Base-by-base conservation (phyloP, 805 yeast genomes). In the Hanseniaspora pseudoguilliermondii region DNA sequence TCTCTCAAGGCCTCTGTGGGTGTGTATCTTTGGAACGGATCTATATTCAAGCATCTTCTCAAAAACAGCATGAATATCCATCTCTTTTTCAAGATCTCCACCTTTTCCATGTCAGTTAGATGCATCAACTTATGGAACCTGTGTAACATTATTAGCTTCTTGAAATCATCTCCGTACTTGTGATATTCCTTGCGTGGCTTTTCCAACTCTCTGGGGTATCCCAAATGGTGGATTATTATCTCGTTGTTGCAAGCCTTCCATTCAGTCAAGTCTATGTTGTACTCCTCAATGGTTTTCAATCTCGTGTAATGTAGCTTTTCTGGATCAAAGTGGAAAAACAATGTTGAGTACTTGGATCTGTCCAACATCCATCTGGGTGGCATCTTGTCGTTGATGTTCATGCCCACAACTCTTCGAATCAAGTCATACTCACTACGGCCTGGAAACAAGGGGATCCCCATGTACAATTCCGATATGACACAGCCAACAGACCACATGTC, bases 401-500 rank as follows among this genome's bases (percentile, higher is more conserved):
- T 84, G 44, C 84, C 83, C 3, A 84, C 80, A 40, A 93, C 89
- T 61, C 96, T 81, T 59, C 80, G 75, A 46, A 95, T 71, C 69
- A 91, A 97, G 66, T 91, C 89, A 68, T 83, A 93, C 68, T 93
- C 98, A 0, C 96, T 86, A 3, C 89, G 78, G 3, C 98, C 98
- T 0, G 98, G 97, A 63, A 91, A 88, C 61, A 91, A 75, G 1
- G 98, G 98, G 56, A 91, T 74, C 0, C 98, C 98, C 52, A 91
- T 69, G 61, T 85, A 90, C 49, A 91, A 71, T 68, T 93, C 99
- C 1, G 93, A 95, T 36, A 88, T 80, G 51, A 93, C 87, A 66
- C 97, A 86, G 0, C 96, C 98, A 46, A 90, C 72, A 0, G 97
- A 91, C 99, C 99, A 93, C 81, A 91, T 88, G 67, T 91, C 98